Base-by-base conservation (phyloP, 2,329 filamentous ascomycete species). In the Xylaria sp. region DNA sequence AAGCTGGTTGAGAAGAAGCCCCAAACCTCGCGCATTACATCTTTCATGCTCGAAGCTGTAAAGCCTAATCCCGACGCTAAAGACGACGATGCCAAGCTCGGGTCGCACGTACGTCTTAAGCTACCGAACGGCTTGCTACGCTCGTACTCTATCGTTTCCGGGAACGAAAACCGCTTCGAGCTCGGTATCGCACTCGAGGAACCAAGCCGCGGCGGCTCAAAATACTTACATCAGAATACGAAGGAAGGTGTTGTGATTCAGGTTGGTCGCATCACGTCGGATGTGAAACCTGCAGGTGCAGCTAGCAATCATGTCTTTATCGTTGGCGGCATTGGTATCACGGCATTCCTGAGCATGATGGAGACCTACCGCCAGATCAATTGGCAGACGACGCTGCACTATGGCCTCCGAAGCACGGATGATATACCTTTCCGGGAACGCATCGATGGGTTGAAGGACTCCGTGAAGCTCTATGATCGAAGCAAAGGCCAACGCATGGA, bases 301-400 rank as follows among this genome's bases (percentile, higher is more conserved):
- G 86, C 86, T 7, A 87, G 86, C 70, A 82, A 86, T 58, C 89
- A 91, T 70, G 81, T 91, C 47, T 87, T 91, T 72, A 85, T 92
- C 34, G 88, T 84, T 0, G 89, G 87, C 9, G 90, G 89, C 0
- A 88, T 92, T 34, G 90, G 89, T 0, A 85, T 92, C 69, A 92
- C 90, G 1, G 89, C 89, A 0, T 91, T 91, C 70, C 74, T 92
- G 8, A 73, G 80, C 0, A 79, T 88, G 27, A 74, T 87, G 2
- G 78, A 84, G 57, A 61, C 34, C 0, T 82, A 83, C 67, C 75
- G 78, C 17, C 36, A 72, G 4, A 84, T 85, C 67, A 82, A 88
- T 73, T 85, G 79, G 75, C 83, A 84, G 64, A 84, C 83, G 45
- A 80, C 81, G 24, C 77, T 91, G 48, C 89, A 91, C 78, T 90